These are phyloP conservation scores for Solanum medicagineum DNA, from an alignment of 257 asterid species.

Conservation along the genomic window DNA sequence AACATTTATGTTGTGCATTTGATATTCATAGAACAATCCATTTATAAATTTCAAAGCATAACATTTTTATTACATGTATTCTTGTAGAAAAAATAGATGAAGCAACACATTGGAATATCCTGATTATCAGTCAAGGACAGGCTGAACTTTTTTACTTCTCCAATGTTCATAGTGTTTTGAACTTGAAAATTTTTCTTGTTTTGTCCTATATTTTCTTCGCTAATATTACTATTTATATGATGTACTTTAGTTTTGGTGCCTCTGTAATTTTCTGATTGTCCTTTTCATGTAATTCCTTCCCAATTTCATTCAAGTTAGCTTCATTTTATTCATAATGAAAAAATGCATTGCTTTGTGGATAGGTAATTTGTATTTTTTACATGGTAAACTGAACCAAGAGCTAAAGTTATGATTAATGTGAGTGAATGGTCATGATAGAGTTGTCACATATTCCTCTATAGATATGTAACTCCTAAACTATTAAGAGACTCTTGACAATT, in stretches of 20 bases:
- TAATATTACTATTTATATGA: not conserved
- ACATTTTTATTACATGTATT: not conserved
- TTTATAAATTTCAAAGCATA: not conserved
- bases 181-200: not conserved
- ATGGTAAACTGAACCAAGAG: not conserved
- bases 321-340: not conserved
- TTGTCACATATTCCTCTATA: no score
- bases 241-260: not conserved
- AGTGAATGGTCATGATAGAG: not conserved
- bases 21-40: not conserved
- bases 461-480: no score
- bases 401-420: not conserved
- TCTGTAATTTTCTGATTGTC: not conserved
- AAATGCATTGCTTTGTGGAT: not conserved
- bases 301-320: not conserved
- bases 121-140: not conserved
- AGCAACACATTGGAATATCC: not conserved
- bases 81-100: not conserved
- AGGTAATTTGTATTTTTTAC: not conserved
- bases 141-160: not conserved
- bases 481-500: no score
- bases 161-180: not conserved
- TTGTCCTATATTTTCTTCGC: not conserved
- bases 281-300: not conserved
- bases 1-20: not conserved